Evolutionary conservation across 2,329 filamentous ascomycete genomes (phyloP), one percentile per base, ranked within the genome.

Genomic region (Aspergillus japonicus): DNA sequence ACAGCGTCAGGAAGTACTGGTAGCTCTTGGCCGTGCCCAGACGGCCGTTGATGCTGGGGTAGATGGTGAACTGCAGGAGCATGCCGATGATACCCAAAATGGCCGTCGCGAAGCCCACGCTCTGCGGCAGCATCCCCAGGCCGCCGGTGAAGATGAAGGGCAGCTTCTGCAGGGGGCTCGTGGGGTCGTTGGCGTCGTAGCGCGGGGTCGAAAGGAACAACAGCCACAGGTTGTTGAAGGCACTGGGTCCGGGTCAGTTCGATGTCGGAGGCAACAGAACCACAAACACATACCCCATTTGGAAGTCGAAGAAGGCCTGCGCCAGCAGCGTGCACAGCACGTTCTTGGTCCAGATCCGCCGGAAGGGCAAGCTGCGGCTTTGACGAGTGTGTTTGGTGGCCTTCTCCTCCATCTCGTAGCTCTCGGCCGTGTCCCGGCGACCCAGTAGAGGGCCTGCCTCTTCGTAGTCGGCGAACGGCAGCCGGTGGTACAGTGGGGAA

Each of bases 181-280:
- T 66, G 11, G 79, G 75, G 76, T 77, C 73, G 49, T 71, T 68
- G 14, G 69, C 44, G 47, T 77, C 73, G 57, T 75, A 86, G 7
- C 88, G 87, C 0, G 89, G 87, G 0, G 89, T 90, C 1, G 89
- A 91, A 49, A 92, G 83, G 76, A 92, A 92, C 50, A 91, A 83
- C 53, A 89, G 87, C 87, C 89, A 92, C 23, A 92, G 82, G 19
- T 88, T 87, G 71, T 90, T 88, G 78, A 92, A 92, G 29, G 89
- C 89, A 62, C 86, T 87, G 70, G 1, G 11, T 10, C n/a, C 16
- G 8, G 16, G 56, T 67, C 33, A 66, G 50, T 14, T 12, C 19
- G 24, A 44, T 19, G 39, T 44, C 31, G 14, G 6, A 4, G 21
- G 12, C 2, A 8, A 11, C 31, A 12, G 21, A 10, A 2, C 4